A percentile compares a stretch with the other conserved stretches of the same genome.
Evolutionary conservation across 345 rosid species (phyloP).

Genomic region (Jatropha curcas): DNA sequence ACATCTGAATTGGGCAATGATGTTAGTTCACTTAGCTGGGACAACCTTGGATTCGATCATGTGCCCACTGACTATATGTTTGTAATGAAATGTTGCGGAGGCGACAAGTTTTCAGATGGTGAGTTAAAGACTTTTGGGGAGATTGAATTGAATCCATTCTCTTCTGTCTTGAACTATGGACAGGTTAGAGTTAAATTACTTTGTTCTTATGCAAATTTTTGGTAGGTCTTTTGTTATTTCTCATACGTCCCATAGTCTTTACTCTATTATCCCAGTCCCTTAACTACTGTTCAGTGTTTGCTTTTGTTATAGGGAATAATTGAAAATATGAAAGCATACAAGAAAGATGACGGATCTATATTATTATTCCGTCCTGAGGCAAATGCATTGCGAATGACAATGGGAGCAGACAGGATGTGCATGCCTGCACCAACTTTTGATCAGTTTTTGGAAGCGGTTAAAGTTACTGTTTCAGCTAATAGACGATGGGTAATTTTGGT

Average conservation of each 20-base stretch:
- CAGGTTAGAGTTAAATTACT: conserved; percentile 23
- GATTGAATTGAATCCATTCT: conserved; percentile 30
- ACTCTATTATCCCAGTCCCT: background rate
- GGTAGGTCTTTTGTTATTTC: background rate
- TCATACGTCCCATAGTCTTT: background rate
- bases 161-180: conserved; percentile 40
- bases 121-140: conserved; percentile 27
- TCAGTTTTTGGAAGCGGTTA: conserved; percentile 40
- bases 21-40: conserved; percentile 27
- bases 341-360: conserved; percentile 31
- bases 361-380: conserved; percentile 36
- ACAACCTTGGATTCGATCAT: conserved; percentile 30
- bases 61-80: conserved; percentile 37
- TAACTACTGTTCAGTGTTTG: background rate
- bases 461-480: conserved; percentile 30
- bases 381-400: conserved; percentile 25
- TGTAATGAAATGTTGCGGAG: conserved; percentile 31
- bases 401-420: conserved; percentile 36
- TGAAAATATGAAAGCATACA: conserved; percentile 37
- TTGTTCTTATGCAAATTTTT: background rate
- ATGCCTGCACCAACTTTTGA: conserved; percentile 37
- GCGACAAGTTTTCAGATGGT: conserved; percentile 29
- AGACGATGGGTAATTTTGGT: conserved; percentile 33
- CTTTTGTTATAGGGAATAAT: conserved; percentile 25
- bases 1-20: conserved; percentile 18